Evolutionary conservation across 192 early-diverging fungal genomes (phyloP), one percentile per base, ranked within the genome.

Genomic region (Coemansia sp.): DNA sequence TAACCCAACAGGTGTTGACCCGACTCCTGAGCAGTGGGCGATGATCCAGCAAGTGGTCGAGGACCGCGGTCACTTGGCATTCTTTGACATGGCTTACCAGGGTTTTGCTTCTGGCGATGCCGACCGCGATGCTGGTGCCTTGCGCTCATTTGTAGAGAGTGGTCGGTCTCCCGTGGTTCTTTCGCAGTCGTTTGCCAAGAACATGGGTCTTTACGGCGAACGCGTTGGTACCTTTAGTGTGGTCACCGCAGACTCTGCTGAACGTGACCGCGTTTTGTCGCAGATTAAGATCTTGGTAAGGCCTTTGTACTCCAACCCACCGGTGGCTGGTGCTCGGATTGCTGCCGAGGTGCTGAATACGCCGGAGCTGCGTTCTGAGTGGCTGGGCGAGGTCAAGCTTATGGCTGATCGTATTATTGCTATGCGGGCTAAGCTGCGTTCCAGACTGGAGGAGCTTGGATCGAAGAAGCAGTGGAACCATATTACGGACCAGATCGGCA

Each of bases 61-160:
- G 85, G 88, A 89, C 17, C 75, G 85, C 68, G 83, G 87, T 17
- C 95, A 96, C 85, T 87, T 96, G 60, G 82, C 90, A 45, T 99
- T 98, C 89, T 99, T 99, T 63, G 97, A 99, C 77, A 96, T 95
- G 93, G 97, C 97, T 25, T 99, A 99, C 87, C 96, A 98, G 87
- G 97, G 97, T 36, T 99, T 99, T 72, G 97, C 97, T 17, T 96
- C 95, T 7, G 97, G 97, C 63, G 85, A 91, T 77, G 88, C 88
- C 48, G 82, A 86, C 82, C 84, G 85, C 64, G 97, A 99, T 78
- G 96, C 97, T 8, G 92, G 91, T 65, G 95, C 96, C 54, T 76
- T 98, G 64, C 94, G 97, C 63, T 85, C 91, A 72, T 99, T 99
- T 83, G 91, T 95, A n/a, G 82, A 71, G 25, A 83, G 83, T 20